A percentile compares a stretch with the other conserved stretches of the same genome.
Conservation (phyloP, 1,284 basidiomycete species). For the Puccinia horiana region DNA sequence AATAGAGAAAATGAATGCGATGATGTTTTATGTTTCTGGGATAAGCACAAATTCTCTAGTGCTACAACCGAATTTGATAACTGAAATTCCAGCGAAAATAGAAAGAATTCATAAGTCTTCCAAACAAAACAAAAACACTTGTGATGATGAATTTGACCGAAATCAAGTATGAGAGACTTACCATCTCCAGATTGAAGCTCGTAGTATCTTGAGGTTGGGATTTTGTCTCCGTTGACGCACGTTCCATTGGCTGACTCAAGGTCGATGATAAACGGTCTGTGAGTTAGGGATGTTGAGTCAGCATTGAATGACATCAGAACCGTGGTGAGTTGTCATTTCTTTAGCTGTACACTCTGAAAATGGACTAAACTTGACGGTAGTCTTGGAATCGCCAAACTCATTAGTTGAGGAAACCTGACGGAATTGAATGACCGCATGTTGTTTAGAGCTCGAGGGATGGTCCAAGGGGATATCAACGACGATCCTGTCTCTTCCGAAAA, state of each 20-base stretch:
- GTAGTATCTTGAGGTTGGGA: slow-evolving; percentile 85
- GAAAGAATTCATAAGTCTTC: background rate
- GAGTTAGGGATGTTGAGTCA: slow-evolving; percentile 18
- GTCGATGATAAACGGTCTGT: slow-evolving; percentile 89
- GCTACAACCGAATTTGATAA: slow-evolving; percentile 49
- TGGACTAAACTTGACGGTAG: slow-evolving; percentile 72
- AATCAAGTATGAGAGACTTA: slow-evolving; percentile 60
- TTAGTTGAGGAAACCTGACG: slow-evolving; percentile 81
- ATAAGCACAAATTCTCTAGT: slow-evolving; percentile 48
- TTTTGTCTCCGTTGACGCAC: slow-evolving; percentile 78
- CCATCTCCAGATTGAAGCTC: slow-evolving; percentile 85
- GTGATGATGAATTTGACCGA: background rate
- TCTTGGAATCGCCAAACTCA: slow-evolving; percentile 78
- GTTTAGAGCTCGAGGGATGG: slow-evolving; percentile 96
- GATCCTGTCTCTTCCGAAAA: slow-evolving; percentile 83
- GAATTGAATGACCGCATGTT: slow-evolving; percentile 95
- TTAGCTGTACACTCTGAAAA: background rate
- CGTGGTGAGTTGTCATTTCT: background rate
- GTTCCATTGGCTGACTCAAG: slow-evolving; percentile 96
- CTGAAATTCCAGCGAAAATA: background rate
- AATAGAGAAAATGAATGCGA: too few species aligned
- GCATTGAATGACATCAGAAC: background rate
- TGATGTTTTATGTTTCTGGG: slow-evolving; percentile 29
- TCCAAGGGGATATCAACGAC: slow-evolving; percentile 88
- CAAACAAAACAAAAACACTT: background rate